Conservation (phyloP, 2,329 filamentous ascomycete genomes). For the Fusarium brachygibbosum region DNA sequence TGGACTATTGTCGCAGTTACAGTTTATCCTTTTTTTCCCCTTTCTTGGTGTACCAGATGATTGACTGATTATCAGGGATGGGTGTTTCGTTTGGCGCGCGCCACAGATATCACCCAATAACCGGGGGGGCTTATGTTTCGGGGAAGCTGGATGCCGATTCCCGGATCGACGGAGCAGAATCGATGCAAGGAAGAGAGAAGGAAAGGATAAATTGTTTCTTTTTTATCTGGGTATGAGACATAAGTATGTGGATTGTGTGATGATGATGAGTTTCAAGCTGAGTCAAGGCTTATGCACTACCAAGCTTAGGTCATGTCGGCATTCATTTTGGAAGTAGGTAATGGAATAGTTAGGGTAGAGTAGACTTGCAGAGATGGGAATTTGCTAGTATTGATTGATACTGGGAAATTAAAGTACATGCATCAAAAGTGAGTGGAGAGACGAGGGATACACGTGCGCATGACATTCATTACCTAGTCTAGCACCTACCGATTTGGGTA, state of each 20-base stretch:
- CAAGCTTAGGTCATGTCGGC: not conserved
- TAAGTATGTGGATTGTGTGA: slow-evolving; percentile 16
- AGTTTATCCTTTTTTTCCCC: slow-evolving; percentile 15
- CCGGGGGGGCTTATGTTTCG: slow-evolving; percentile 27
- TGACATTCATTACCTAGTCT: slow-evolving; percentile 26
- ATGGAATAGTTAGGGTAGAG: too few species aligned
- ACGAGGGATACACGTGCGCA: slow-evolving; percentile 40
- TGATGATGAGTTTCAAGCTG: slow-evolving; percentile 32
- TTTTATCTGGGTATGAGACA: slow-evolving; percentile 3
- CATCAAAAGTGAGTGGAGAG: slow-evolving; percentile 3
- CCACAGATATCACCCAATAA: slow-evolving; percentile 33
- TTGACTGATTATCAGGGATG: slow-evolving; percentile 28
- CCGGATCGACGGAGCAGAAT: slow-evolving; percentile 34
- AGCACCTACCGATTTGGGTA: slow-evolving; percentile 41
- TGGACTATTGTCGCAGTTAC: slow-evolving; percentile 1
- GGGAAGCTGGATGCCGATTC: slow-evolving; percentile 34
- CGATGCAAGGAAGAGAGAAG: not conserved
- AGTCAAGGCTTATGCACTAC: slow-evolving; percentile 10
- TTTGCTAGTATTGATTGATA: not conserved
- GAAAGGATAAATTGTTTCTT: slow-evolving; percentile 7
- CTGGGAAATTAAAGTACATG: slow-evolving; percentile 6
- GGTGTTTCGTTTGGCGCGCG: slow-evolving; percentile 50
- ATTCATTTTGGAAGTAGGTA: too few species aligned
- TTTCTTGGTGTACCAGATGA: slow-evolving; percentile 16
- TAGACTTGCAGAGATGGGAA: too few species aligned